Conservation (phyloP, 148 eudicot genomes). For the Rhododendron williamsianum region DNA sequence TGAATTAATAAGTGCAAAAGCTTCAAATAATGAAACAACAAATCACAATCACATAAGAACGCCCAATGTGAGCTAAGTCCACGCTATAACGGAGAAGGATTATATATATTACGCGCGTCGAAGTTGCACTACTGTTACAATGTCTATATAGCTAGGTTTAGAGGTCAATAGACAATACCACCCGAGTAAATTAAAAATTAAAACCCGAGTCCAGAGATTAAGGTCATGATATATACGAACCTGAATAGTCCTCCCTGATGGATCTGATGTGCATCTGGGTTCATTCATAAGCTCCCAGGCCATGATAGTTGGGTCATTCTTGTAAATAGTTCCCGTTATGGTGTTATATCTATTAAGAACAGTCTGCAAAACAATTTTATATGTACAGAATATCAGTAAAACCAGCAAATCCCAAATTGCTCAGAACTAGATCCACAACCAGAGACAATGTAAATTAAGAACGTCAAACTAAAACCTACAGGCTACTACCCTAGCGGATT, state of each 20-base stretch:
- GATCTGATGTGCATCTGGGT: slow-evolving; percentile 91
- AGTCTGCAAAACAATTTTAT: slow-evolving; percentile 44
- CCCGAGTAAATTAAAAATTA: neutral
- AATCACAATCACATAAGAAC: neutral
- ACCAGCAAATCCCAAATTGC: neutral
- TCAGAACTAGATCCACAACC: neutral
- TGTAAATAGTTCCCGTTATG: slow-evolving; percentile 63
- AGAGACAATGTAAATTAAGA: neutral
- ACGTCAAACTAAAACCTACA: neutral
- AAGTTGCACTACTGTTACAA: neutral
- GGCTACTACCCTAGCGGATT: too few relatives aligned
- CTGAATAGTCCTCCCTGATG: slow-evolving; percentile 91
- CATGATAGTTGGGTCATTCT: slow-evolving; percentile 95
- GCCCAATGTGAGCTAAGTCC: neutral
- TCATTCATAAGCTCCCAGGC: slow-evolving; percentile 99
- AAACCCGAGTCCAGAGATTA: neutral
- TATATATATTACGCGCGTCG: neutral
- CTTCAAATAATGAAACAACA: neutral
- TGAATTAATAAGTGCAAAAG: neutral
- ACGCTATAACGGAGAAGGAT: neutral
- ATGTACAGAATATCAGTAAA: neutral
- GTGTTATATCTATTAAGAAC: slow-evolving; percentile 72
- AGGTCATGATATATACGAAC: slow-evolving; percentile 11
- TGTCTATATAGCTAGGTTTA: neutral
- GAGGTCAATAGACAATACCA: neutral